Conservation (phyloP, 1,139 yeast species). For the Pneumocystis carinii region DNA sequence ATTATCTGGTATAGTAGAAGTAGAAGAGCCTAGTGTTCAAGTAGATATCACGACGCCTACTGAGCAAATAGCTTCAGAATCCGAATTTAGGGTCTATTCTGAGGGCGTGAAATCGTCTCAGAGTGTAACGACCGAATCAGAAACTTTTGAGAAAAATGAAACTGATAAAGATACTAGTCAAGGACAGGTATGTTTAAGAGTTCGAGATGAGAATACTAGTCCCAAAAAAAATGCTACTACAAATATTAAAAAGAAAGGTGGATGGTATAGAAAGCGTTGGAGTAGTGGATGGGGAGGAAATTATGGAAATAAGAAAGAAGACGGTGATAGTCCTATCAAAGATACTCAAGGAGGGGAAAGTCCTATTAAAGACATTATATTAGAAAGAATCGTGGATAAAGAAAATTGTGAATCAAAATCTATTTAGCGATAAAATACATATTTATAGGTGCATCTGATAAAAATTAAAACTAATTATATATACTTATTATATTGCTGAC, state of each 20-base stretch:
- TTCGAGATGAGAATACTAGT: not conserved
- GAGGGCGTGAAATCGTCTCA: not conserved
- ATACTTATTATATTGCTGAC: not conserved
- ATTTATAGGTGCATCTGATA: not conserved
- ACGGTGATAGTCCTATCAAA: not conserved
- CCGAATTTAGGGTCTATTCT: not conserved
- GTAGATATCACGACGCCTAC: not conserved
- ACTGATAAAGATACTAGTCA: not conserved
- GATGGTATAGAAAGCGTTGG: not conserved
- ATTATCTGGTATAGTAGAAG: not conserved
- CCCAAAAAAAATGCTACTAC: not conserved
- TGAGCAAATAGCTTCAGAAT: not conserved
- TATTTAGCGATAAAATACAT: not conserved
- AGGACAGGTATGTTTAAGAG: not conserved
- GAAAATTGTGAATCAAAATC: not conserved
- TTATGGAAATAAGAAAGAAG: not conserved
- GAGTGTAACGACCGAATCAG: not conserved
- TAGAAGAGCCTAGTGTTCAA: not conserved
- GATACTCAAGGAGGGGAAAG: not conserved
- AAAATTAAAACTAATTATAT: not conserved
- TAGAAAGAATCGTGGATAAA: not conserved
- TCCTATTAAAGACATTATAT: not conserved
- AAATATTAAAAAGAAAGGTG: not conserved
- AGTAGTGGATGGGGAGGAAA: not conserved
- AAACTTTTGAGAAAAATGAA: not conserved